Base-by-base conservation (phyloP, 176 grass and related monocot species). In the Alopecurus myosuroides region DNA sequence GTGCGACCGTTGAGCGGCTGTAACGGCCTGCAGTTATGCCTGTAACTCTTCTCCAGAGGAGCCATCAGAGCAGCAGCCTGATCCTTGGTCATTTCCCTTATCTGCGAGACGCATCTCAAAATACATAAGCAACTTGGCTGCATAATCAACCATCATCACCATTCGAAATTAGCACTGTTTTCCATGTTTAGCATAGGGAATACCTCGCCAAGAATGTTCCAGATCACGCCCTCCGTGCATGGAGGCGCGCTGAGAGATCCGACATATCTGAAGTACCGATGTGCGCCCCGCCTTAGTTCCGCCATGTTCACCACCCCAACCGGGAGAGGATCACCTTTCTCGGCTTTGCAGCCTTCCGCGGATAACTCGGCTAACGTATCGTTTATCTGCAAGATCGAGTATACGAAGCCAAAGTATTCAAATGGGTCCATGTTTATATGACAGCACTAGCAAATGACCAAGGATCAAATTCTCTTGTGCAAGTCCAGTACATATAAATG, bases 181-280 rank as follows among this genome's bases (percentile, higher is more conserved):
- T n/a, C n/a, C n/a, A 19, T 26, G 22, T 28, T n/a, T n/a, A n/a
- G n/a, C n/a, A n/a, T n/a, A n/a, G 23, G 52, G 4, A 30, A 23
- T 81, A 94, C 95, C 90, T 91, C 88, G 35, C 19, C 76, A 71
- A 94, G 76, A 51, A 98, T 79, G 78, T 88, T 85, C 92, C 92
- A 98, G 30, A 93, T 86, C 39, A 98, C 89, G 74, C 88, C 91
- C 64, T 98, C 95, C 5, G 95, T 98, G 88, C 95, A 98, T 86
- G 95, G 95, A 75, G 95, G 95, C 29, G 85, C 75, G 55, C 76
- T 86, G 15, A 98, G 88, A 66, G 95, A 91, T 69, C 92, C 90
- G 33, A 71, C 20, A 62, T 98, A 98, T 93, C 92, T 88, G 70
- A 86, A 93, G 45, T 94, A 93, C 48, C 68, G 88, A 42, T 70